Evolutionary conservation across 78 protist species (phyloP).

Genomic region (Monocercomonoides exilis): DNA sequence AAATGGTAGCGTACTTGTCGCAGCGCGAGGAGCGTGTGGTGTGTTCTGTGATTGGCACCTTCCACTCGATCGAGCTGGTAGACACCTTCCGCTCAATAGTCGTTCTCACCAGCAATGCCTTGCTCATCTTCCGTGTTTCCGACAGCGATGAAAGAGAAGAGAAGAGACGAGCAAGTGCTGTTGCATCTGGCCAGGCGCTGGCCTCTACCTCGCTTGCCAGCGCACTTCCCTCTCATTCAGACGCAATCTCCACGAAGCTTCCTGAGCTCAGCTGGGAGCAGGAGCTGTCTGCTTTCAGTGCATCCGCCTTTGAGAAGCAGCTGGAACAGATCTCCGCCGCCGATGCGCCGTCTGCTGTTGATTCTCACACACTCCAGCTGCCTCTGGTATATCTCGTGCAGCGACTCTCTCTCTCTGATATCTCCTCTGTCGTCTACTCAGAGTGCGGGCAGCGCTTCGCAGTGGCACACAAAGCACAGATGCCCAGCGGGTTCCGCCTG

Average conservation of each 20-base stretch:
- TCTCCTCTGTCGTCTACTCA: too few species aligned
- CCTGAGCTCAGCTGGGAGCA: background rate
- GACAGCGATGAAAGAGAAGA: background rate
- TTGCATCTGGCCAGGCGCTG: background rate
- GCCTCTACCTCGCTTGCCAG: background rate
- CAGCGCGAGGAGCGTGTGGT: background rate
- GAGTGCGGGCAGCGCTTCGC: too few species aligned
- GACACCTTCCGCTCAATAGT: background rate
- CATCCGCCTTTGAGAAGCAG: too few species aligned
- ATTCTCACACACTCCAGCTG: too few species aligned
- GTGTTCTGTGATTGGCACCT: background rate
- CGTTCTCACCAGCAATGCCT: background rate
- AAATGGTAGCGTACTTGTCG: background rate
- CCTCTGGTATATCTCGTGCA: too few species aligned
- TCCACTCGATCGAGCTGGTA: background rate
- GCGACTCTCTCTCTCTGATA: too few species aligned
- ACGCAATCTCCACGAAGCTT: background rate
- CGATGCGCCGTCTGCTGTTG: too few species aligned
- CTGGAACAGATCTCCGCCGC: too few species aligned
- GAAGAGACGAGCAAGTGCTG: background rate
- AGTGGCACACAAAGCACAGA: too few species aligned
- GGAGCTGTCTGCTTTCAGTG: too few species aligned
- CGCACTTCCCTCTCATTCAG: background rate
- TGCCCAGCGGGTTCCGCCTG: too few species aligned
- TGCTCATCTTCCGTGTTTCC: background rate